Base-by-base conservation (phyloP, 495 filamentous ascomycete genomes). In the Penicillium nucicola region DNA sequence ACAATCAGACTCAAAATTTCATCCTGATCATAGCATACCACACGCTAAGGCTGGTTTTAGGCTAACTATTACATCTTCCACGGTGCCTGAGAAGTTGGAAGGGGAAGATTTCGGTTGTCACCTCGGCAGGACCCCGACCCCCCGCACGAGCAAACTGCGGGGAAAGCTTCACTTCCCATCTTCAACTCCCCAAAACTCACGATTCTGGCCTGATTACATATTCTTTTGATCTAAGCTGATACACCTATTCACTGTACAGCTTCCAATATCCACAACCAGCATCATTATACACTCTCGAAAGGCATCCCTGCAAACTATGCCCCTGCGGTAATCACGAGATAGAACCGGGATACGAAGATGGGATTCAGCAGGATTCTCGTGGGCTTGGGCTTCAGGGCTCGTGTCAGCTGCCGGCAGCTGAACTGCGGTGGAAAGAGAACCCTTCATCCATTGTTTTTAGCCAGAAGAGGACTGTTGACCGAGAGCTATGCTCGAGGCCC, bases 401-500 rank as follows among this genome's bases (percentile, higher is more conserved):
- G 18, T 7, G 3, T 23, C 13, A 19, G 12, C 7, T 43, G 38
- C 9, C 19, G 25, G 7, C 5, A 4, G 2, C 2, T 11, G 8
- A 12, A 3, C 0, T 15, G 43, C 22, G 28, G 43, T 7, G 12
- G 28, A 32, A 45, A 19, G 18, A 28, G 19, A 20, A 4, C 4
- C 13, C 14, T 41, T 4, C 8, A 25, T 12, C 33, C 25, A n/a
- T 12, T 15, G 20, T 37, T 13, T 13, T 36, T 42, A 28, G 15
- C 17, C 10, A 52, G 32, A 22, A 65, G 76, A 49, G 58, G 58
- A 10, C 23, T 80, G 5, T 47, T 80, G 33, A 79, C 77, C 1
- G 56, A 75, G 51, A 80, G 77, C 45, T 71, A 73, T 60, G 59
- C 67, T 39, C 67, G 68, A 28, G 77, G 76, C 13, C 67, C 77